Evolutionary conservation across 1,284 basidiomycete species (phyloP).

Genomic region (Xerocomus nothofagi): DNA sequence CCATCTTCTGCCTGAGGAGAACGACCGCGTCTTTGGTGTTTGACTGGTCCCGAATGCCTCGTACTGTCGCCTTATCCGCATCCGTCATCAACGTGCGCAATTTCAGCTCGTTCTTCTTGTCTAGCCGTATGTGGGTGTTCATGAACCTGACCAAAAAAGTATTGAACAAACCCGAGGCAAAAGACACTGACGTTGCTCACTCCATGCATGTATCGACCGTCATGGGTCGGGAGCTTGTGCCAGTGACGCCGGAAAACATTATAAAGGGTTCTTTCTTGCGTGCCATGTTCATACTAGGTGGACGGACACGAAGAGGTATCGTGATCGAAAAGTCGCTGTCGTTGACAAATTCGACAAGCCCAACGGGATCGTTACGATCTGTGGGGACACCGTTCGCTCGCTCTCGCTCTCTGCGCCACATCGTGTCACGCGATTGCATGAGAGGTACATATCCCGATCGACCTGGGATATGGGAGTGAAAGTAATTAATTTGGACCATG

Average conservation of each 20-base stretch:
- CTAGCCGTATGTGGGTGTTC: slow-evolving; percentile 25
- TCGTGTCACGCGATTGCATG: slow-evolving; percentile 2
- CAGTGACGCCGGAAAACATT: slow-evolving; percentile 9
- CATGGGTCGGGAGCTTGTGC: neutral
- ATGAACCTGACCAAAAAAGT: slow-evolving; percentile 15
- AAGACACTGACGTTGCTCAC: neutral
- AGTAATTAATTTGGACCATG: slow-evolving; percentile 30
- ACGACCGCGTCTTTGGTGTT: slow-evolving; percentile 2
- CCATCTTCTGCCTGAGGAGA: slow-evolving; percentile 18
- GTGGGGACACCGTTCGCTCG: neutral
- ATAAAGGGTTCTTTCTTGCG: slow-evolving; percentile 10
- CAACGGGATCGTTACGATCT: slow-evolving; percentile 4
- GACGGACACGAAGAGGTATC: slow-evolving; percentile 2
- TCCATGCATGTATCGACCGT: slow-evolving; percentile 19
- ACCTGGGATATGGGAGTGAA: slow-evolving; percentile 17
- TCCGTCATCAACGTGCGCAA: slow-evolving; percentile 25
- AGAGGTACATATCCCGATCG: slow-evolving; percentile 14
- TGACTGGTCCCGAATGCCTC: slow-evolving; percentile 1
- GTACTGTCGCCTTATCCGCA: slow-evolving; percentile 21
- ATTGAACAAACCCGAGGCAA: neutral
- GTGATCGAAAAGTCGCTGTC: slow-evolving; percentile 20
- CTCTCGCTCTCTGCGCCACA: slow-evolving; percentile 15
- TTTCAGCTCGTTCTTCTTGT: slow-evolving; percentile 26
- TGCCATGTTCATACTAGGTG: slow-evolving; percentile 5
- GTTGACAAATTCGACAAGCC: slow-evolving; percentile 23